phyloP scores from a whole-genome alignment of 495 filamentous ascomycete species.

The Hypoxylon subgilvum region DNA sequence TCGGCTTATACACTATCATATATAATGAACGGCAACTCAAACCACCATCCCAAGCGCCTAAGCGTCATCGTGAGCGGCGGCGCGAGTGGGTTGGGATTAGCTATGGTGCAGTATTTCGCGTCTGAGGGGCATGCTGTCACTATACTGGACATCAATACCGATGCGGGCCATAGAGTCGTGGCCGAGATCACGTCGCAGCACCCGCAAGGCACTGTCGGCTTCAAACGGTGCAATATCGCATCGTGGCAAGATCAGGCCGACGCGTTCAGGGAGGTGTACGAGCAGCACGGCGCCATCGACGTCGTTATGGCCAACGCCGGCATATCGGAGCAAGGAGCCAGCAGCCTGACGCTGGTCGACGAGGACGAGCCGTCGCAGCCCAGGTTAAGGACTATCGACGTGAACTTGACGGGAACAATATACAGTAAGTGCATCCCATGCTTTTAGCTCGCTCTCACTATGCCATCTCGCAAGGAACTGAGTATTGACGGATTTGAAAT shows the following conservation, averaged over 20 bases:
- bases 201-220: conserved; percentile 46
- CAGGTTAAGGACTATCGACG: conserved; percentile 49
- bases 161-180: conserved; percentile 40
- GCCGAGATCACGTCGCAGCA: conserved; percentile 44
- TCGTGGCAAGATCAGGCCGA: conserved; percentile 56
- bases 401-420: conserved; percentile 56
- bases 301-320: conserved; percentile 64
- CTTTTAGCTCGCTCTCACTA: not conserved
- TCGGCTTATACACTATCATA: conserved; percentile 1
- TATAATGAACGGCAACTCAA: conserved; percentile 22
- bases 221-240: conserved; percentile 55
- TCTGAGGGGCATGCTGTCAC: conserved; percentile 52
- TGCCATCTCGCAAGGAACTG: not conserved
- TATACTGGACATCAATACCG: conserved; percentile 59
- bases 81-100: conserved; percentile 61
- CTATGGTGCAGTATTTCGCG: conserved; percentile 56
- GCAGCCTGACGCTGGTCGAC: conserved; percentile 38
- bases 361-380: conserved; percentile 50
- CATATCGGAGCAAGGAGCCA: conserved; percentile 53
- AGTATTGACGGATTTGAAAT: not conserved
- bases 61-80: conserved; percentile 55
- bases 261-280: conserved; percentile 51
- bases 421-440: conserved; percentile 50
- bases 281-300: conserved; percentile 50
- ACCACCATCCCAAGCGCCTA: conserved; percentile 5